Evolutionary conservation across 441 rosid genomes (phyloP), one percentile per base, ranked within the genome.

Genomic region (Populus hybrid): DNA sequence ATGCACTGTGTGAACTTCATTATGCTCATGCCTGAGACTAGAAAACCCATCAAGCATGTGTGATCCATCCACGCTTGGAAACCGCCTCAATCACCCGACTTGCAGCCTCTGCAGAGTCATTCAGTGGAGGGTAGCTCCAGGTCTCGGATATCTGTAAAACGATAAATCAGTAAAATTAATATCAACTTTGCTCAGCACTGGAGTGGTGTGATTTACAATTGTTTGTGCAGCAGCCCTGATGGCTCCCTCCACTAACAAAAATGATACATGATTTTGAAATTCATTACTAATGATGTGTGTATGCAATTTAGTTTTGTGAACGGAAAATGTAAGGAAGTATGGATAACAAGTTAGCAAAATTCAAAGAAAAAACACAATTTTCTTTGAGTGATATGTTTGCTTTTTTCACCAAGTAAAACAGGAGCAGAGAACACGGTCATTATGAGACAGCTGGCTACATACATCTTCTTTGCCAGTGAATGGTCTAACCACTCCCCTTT

Each of bases 71-170:
- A 28, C 93, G 92, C 79, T 88, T 87, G n/a, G 97, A 89, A 65
- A 91, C 89, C 30, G 91, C 95, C 78, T 82, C 80, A 35, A 82
- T 82, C 81, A 94, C 89, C 72, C 80, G 87, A 73, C 12, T 80
- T 26, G 99, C 98, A 71, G 97, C 99, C 69, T 92, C 93, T 80
- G 93, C 86, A 1, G 94, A 86, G 82, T 95, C 99, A 78, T 89
- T 91, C 63, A 95, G 82, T 59, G 95, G 99, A 70, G 97, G 92
- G 81, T 94, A 92, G 87, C 94, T 95, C 98, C 97, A 94, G 78
- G 85, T 89, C 76, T 90, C 92, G 6, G 93, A 88, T 85, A 95
- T 89, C 98, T 93, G 87, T 36, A 80, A 69, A 30, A 65, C 46
- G 16, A 65, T 65, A 64, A 34, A 53, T 67, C 18, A 50, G 21